Conservation (phyloP, 2,329 filamentous ascomycete genomes). For the Ciborinia camelliae region DNA sequence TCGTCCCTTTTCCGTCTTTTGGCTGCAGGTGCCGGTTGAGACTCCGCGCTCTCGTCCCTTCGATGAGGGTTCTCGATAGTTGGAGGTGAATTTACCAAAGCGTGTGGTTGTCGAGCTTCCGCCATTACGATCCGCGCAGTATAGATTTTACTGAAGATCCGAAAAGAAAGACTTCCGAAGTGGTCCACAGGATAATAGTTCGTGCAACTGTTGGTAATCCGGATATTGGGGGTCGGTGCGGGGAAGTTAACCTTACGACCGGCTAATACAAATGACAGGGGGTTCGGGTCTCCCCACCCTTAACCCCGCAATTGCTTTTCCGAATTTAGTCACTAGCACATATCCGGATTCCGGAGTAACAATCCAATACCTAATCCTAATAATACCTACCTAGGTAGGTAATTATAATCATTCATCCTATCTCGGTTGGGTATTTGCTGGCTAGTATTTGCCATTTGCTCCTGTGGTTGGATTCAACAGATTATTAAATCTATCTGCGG, state of each 20-base stretch:
- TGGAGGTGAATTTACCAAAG: background rate
- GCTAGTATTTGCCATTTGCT: background rate
- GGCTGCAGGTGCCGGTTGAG: background rate
- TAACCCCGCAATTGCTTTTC: background rate
- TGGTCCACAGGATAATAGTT: background rate
- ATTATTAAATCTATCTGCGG: background rate
- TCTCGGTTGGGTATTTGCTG: background rate
- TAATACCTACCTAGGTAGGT: too few relatives aligned
- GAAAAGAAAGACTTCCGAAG: slow-evolving; percentile 4
- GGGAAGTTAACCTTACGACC: background rate
- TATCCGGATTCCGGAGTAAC: background rate
- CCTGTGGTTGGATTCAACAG: too few relatives aligned
- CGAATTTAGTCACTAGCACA: background rate
- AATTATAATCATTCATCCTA: background rate
- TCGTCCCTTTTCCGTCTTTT: slow-evolving; percentile 27
- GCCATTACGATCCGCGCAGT: background rate
- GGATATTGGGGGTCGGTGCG: slow-evolving; percentile 5
- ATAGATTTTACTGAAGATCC: background rate
- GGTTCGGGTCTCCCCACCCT: slow-evolving; percentile 1
- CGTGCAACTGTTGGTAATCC: background rate
- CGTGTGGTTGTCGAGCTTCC: background rate
- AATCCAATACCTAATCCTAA: background rate
- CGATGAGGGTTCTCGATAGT: background rate
- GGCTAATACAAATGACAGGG: background rate
- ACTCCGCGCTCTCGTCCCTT: background rate